Evolutionary conservation across 495 filamentous ascomycete species (phyloP), one percentile per base, ranked within the genome.

Genomic region (Aspergillus mulundensis): DNA sequence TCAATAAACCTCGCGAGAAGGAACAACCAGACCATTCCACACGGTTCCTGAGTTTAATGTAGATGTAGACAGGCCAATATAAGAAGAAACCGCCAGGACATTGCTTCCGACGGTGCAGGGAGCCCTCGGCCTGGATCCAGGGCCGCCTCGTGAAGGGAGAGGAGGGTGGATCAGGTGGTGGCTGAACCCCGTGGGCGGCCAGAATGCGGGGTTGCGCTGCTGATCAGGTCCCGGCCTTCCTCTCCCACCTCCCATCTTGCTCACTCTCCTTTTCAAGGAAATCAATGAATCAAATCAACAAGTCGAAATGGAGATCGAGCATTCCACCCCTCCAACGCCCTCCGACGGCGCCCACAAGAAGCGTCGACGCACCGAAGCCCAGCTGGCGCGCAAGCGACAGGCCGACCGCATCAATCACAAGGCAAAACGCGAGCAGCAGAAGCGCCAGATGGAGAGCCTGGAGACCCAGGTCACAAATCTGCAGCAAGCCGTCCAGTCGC

Each of bases 361-460:
- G 47, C 54, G 54, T 16, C 54, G 54, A n/a, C 54, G 54, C 19
- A 57, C 54, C 36, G 54, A 57, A 41, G 54, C 54, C 40, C 54
- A 57, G 54, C 40, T 57, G 20, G 54, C 54, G 15, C 47, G 54
- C 36, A 57, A 57, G 18, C 45, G 54, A 23, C 54, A 57, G 46
- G 54, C 54, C 6, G 54, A 57, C 20, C 45, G 54, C 11, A 57
- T 57, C 54, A 57, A 57, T 18, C 54, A 57, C 54, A 57, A 57
- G 24, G 54, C 54, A 5, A 57, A 57, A 39, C 54, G 54, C 23
- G 54, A 57, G 25, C 54, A 57, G 46, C 54, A 57, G 54, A 57
- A 57, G 40, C 45, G 54, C 8, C 54, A 57, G 46, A 57, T 57
- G 54, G 54, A 57, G 24, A 57, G 43, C 18, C 46, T 57, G 0